phyloP scores from a whole-genome alignment of 2,329 filamentous ascomycete genomes.

The Curvularia hawaiiensis region DNA sequence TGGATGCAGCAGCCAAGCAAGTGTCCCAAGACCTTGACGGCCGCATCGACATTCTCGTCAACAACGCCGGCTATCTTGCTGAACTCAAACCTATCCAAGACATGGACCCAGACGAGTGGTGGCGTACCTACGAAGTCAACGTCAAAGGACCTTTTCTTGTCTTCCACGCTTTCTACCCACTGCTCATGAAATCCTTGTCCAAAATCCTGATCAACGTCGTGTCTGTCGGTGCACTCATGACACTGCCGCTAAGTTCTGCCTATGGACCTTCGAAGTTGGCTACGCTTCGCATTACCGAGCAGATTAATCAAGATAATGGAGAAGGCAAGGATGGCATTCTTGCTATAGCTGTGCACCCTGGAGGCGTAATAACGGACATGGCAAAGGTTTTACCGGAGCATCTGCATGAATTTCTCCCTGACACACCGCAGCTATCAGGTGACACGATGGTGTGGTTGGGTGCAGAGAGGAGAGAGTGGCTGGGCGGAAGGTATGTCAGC shows the following conservation, averaged over 20 bases:
- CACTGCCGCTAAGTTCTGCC: constrained; percentile 17
- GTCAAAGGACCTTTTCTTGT: constrained; percentile 55
- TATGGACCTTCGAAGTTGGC: constrained; percentile 59
- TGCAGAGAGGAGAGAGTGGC: constrained; percentile 30
- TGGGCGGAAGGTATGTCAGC: constrained; percentile 35
- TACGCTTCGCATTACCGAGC: constrained; percentile 57
- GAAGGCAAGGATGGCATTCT: constrained; percentile 23
- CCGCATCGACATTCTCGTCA: constrained; percentile 53
- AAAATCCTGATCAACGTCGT: constrained; percentile 52
- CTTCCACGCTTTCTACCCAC: constrained; percentile 52
- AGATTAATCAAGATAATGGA: constrained; percentile 50
- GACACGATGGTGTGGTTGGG: constrained; percentile 35
- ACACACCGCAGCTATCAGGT: constrained; percentile 36
- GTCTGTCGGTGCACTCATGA: constrained; percentile 49
- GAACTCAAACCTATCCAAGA: constrained; percentile 38
- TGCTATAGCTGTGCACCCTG: constrained; percentile 33
- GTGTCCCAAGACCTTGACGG: constrained; percentile 30
- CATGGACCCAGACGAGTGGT: constrained; percentile 48
- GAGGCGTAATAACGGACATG: constrained; percentile 25
- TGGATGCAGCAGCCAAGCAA: constrained; percentile 43
- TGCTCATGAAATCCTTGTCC: constrained; percentile 42
- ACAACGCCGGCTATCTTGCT: constrained; percentile 53
- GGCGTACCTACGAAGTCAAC: constrained; percentile 56
- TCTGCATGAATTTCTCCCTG: constrained; percentile 14
- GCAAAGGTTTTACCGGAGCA: constrained; percentile 14